Conservation (phyloP, 2,329 filamentous ascomycete genomes). For the Paecilomyces sp. region DNA sequence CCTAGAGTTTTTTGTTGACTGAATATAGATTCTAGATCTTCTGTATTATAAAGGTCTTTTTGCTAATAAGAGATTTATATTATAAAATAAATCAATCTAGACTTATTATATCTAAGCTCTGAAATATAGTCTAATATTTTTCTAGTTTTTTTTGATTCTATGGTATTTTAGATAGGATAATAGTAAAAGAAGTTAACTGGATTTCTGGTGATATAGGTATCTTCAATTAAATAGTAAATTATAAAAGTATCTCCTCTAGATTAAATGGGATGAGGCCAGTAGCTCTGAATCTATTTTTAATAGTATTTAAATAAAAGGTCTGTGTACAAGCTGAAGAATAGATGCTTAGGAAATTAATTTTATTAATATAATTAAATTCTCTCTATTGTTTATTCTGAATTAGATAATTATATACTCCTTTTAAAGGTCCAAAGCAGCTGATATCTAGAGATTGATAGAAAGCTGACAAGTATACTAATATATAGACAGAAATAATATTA, state of each 20-base stretch:
- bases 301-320: not conserved
- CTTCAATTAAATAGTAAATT: conserved; percentile 4
- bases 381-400: conserved; percentile 7
- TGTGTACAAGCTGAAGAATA: not conserved
- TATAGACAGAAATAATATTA: not conserved
- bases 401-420: conserved; percentile 1
- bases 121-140: conserved; percentile 3
- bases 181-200: not conserved
- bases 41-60: no score
- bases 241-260: conserved; percentile 17
- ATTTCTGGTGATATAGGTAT: conserved; percentile 1
- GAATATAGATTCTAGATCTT: no score
- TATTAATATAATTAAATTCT: not conserved
- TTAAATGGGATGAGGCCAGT: conserved; percentile 25
- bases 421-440: not conserved
- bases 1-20: no score
- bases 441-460: not conserved
- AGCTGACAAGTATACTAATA: not conserved
- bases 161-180: conserved; percentile 3
- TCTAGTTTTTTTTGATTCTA: conserved; percentile 6
- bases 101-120: no score
- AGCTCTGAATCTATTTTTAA: conserved; percentile 20
- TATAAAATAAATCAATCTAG: no score
- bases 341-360: not conserved
- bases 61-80: no score